Evolutionary conservation across 441 rosid genomes (phyloP).

Genomic region (Syzygium syzygioides): DNA sequence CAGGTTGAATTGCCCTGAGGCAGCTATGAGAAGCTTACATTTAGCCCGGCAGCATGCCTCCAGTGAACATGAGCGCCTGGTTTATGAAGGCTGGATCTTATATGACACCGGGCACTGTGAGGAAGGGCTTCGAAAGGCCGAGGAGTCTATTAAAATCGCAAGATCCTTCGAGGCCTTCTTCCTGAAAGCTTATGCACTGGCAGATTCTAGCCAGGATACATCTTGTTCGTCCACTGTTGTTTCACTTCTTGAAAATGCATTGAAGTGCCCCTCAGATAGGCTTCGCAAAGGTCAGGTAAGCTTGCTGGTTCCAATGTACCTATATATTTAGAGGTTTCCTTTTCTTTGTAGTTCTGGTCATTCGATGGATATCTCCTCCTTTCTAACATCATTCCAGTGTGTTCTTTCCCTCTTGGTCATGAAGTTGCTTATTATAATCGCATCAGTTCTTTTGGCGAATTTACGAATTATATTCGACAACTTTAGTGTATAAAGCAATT

Average conservation of each 20-base stretch:
- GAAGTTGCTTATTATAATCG: neutral
- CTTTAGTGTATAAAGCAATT: neutral
- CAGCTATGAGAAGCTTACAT: conserved; percentile 95
- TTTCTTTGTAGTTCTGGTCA: neutral
- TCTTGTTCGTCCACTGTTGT: conserved; percentile 78
- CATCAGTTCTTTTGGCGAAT: neutral
- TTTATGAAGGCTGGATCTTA: conserved; percentile 97
- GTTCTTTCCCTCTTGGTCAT: neutral
- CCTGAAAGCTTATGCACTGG: conserved; percentile 96
- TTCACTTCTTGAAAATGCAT: conserved; percentile 85
- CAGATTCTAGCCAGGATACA: conserved; percentile 86
- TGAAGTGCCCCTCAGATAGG: conserved; percentile 94
- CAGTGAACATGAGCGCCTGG: conserved; percentile 79
- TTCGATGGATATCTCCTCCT: neutral
- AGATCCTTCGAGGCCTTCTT: conserved; percentile 96
- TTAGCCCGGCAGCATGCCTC: conserved; percentile 87
- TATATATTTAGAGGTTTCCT: neutral
- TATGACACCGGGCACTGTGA: conserved; percentile 94
- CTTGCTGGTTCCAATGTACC: neutral
- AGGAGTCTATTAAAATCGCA: conserved; percentile 68
- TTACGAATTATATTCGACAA: neutral
- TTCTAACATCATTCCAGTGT: neutral
- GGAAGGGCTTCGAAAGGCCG: conserved; percentile 88
- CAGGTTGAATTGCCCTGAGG: conserved; percentile 95
- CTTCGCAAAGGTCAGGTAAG: conserved; percentile 97